Evolutionary conservation across 1,284 basidiomycete genomes (phyloP).

Genomic region (Volvariella volvacea): DNA sequence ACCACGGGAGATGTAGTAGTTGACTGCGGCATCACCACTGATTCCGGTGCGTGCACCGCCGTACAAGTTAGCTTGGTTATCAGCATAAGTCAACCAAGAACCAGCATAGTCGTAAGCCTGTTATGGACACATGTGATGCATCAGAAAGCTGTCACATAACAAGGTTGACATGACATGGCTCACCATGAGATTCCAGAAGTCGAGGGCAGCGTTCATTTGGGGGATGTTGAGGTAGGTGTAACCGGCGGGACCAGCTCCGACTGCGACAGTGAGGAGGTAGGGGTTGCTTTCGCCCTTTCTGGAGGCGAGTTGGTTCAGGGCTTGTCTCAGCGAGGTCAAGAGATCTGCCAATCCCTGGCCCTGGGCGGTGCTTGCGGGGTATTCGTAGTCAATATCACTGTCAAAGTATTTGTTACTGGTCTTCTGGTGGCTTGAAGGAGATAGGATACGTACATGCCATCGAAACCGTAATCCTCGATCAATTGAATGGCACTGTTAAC

Average conservation of each 20-base stretch:
- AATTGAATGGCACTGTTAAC: slow-evolving; percentile 65
- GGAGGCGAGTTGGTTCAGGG: slow-evolving; percentile 42
- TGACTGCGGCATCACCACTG: slow-evolving; percentile 68
- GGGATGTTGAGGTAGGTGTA: slow-evolving; percentile 60
- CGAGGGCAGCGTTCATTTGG: slow-evolving; percentile 71
- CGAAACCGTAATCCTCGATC: slow-evolving; percentile 84
- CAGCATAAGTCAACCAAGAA: slow-evolving; percentile 57
- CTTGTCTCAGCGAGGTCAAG: slow-evolving; percentile 47
- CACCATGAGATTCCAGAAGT: slow-evolving; percentile 93
- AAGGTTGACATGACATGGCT: slow-evolving; percentile 7
- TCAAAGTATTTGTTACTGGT: background rate
- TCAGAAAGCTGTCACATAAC: background rate
- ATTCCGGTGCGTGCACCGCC: slow-evolving; percentile 54
- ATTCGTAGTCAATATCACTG: slow-evolving; percentile 70
- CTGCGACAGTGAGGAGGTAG: slow-evolving; percentile 53
- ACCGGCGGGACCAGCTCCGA: slow-evolving; percentile 61
- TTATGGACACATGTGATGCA: background rate
- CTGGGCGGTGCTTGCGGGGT: slow-evolving; percentile 41
- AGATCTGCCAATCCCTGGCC: slow-evolving; percentile 57
- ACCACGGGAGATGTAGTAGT: slow-evolving; percentile 60
- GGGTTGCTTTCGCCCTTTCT: slow-evolving; percentile 54
- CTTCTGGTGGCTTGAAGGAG: slow-evolving; percentile 1
- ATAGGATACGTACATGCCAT: slow-evolving; percentile 62
- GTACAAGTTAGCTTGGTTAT: slow-evolving; percentile 83
- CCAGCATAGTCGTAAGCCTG: slow-evolving; percentile 78